Evolutionary conservation across 2,329 filamentous ascomycete species (phyloP), one percentile per base, ranked within the genome.

Genomic region (Sclerotinia spermophila): DNA sequence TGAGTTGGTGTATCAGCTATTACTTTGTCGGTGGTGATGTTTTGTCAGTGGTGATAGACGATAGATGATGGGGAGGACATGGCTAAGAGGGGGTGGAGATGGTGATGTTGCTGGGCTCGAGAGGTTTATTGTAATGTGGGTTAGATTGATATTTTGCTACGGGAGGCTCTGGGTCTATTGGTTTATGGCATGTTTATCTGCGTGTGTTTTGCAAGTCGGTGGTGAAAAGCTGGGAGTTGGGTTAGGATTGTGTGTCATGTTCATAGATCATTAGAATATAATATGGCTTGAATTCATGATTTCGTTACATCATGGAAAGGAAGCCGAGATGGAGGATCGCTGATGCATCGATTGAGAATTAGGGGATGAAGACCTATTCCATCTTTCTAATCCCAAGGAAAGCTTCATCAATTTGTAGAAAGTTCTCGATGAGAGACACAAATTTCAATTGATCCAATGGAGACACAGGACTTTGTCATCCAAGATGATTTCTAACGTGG

Each of bases 161-260:
- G 5, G 2, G 2, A 1, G n/a, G 7, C 6, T n/a, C 2, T 15
- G 0, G 11, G 5, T 59, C 24, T 17, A n/a, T n/a, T 1, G 3
- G 3, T 40, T 2, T 24, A 27, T 13, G 13, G 6, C 33, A 59
- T 6, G 3, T 1, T 1, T 3, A 7, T 15, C 33, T n/a, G 33
- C 33, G 13, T 1, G 2, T 0, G 33, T 35, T 15, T 58, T 10
- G 24, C 21, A 3, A 2, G 1, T 58, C 3, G 13, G 15, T 19
- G 24, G 6, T 2, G 33, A 3, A 6, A 15, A 58, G 30, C 5
- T n/a, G 30, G 8, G 0, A 15, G 10, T 58, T 17, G 33, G 15
- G 11, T 30, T 33, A 5, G 3, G 3, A 7, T 33, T 8, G 19
- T 5, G 5, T 6, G 5, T 58, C 0, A 15, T 58, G 8, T n/a